Conservation (phyloP, 768 basidiomycete genomes). For the Calocera cornea region DNA sequence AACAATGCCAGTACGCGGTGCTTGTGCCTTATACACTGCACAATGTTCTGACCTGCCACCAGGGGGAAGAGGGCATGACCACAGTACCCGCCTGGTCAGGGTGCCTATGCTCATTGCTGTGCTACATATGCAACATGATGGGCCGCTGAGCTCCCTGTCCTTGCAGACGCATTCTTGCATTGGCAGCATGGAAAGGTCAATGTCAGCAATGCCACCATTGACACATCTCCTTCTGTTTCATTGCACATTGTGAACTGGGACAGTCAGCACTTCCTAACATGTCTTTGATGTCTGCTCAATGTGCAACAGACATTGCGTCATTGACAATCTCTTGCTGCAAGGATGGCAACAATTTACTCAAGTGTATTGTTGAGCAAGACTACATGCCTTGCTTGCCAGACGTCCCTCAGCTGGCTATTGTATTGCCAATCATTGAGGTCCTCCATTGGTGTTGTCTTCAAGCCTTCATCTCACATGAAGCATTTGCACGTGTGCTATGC, state of each 20-base stretch:
- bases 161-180: background rate
- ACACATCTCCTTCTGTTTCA: too few species aligned
- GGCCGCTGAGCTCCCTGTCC: too few species aligned
- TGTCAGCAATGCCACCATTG: background rate
- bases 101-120: too few species aligned
- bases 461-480: background rate
- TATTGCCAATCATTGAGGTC: background rate
- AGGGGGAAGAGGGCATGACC: too few species aligned
- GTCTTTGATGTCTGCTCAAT: background rate
- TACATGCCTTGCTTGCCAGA: background rate
- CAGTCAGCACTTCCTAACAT: background rate
- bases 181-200: background rate
- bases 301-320: background rate
- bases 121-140: too few species aligned
- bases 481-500: background rate
- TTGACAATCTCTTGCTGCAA: background rate
- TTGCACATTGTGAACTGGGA: background rate
- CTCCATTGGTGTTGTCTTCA: background rate
- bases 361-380: background rate
- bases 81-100: too few species aligned
- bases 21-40: too few species aligned
- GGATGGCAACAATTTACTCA: background rate
- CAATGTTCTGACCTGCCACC: too few species aligned
- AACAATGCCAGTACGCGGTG: too few species aligned
- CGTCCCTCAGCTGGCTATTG: background rate